Evolutionary conservation across 2,329 filamentous ascomycete species (phyloP).

Genomic region (Sporothrix mexicana): DNA sequence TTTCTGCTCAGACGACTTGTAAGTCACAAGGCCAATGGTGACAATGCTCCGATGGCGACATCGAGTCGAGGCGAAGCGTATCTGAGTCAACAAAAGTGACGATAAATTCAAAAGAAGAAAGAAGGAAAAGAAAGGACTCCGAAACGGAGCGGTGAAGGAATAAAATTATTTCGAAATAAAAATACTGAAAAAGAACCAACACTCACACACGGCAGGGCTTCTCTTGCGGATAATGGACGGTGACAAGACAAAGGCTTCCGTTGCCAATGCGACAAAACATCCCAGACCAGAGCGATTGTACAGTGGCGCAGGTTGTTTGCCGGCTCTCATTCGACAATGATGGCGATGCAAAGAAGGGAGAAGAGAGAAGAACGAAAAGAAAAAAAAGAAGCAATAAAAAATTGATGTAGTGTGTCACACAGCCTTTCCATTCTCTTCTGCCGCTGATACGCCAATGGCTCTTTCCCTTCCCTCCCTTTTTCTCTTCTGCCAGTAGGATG

Average conservation of each 20-base stretch:
- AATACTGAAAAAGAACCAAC: background rate
- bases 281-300: background rate
- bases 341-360: background rate
- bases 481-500: background rate
- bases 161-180: background rate
- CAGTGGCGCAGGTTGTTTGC: background rate
- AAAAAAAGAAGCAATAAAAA: background rate
- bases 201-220: background rate
- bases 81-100: slow-evolving; percentile 1
- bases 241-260: background rate
- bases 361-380: background rate
- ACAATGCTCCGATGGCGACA: slow-evolving; percentile 2
- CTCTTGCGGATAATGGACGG: background rate
- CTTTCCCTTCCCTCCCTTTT: background rate
- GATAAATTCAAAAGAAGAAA: background rate
- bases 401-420: slow-evolving; percentile 3
- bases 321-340: background rate
- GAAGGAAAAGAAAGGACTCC: background rate
- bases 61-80: slow-evolving; percentile 1
- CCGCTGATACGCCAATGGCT: slow-evolving; percentile 28
- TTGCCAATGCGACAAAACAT: slow-evolving; percentile 7
- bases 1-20: background rate
- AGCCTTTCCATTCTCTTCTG: background rate
- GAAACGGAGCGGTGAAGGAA: background rate
- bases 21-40: background rate